Conservation (phyloP, 108 stramenopile species). For the Cylindrotheca fusiformis region DNA sequence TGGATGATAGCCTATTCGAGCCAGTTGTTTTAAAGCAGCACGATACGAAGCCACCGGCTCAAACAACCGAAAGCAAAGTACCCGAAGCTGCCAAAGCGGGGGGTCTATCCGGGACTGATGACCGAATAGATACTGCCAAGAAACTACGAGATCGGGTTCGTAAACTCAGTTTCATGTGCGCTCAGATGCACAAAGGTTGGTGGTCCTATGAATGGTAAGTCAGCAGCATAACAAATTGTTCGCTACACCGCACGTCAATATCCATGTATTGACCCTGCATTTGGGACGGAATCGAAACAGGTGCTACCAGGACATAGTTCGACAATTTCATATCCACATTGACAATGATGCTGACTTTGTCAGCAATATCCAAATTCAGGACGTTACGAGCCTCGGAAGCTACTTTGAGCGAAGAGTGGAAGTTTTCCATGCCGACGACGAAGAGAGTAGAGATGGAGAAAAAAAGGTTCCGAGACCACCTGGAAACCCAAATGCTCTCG, state of each 20-base stretch:
- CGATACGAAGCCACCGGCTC: conserved; percentile 1
- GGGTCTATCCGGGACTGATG: neutral
- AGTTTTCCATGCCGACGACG: neutral
- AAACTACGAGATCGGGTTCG: neutral
- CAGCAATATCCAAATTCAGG: conserved; percentile 32
- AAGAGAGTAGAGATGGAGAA: neutral
- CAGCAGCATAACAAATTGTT: too few species aligned
- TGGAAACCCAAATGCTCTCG: neutral
- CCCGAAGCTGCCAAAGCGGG: neutral
- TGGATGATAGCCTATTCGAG: conserved; percentile 64
- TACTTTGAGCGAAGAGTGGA: conserved; percentile 29
- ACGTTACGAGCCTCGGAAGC: conserved; percentile 55
- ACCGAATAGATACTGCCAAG: neutral
- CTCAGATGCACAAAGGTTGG: conserved; percentile 74
- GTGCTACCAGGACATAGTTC: conserved; percentile 60
- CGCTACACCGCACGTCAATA: too few species aligned
- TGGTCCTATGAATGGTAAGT: conserved; percentile 95
- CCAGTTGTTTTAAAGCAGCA: neutral
- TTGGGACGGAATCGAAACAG: too few species aligned
- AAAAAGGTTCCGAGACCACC: neutral
- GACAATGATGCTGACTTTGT: conserved; percentile 5
- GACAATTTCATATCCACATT: conserved; percentile 77
- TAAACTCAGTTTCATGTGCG: conserved; percentile 53
- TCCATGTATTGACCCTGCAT: too few species aligned
- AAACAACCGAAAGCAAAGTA: neutral